phyloP scores from a whole-genome alignment of 192 early-diverging fungal species.

The Gigaspora rosea region DNA sequence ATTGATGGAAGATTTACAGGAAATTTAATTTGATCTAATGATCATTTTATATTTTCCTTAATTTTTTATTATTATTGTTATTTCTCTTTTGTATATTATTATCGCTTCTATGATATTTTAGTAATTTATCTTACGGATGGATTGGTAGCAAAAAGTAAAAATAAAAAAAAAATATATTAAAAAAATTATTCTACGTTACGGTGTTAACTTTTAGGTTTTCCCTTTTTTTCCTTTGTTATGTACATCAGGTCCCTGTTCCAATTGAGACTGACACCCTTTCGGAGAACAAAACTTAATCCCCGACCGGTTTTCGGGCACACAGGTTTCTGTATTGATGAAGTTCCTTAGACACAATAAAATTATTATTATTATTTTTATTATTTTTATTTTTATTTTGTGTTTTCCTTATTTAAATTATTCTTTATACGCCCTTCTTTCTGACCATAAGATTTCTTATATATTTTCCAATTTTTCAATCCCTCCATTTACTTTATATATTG shows the following conservation, averaged over 20 bases:
- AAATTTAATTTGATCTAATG: conserved; percentile 25
- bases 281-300: conserved; percentile 18
- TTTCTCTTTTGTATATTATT: conserved; percentile 24
- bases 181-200: neutral
- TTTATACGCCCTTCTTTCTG: too few species aligned
- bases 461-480: too few species aligned
- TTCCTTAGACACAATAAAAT: too few species aligned
- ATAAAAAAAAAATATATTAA: neutral
- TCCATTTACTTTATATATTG: too few species aligned
- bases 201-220: conserved; percentile 8
- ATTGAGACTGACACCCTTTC: neutral
- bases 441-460: too few species aligned
- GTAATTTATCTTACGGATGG: conserved; percentile 2
- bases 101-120: neutral
- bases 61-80: conserved; percentile 2
- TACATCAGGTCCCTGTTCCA: neutral
- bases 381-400: too few species aligned
- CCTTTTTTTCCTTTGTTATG: neutral
- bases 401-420: too few species aligned
- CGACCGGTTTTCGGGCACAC: conserved; percentile 18
- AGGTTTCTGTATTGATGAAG: neutral
- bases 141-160: neutral
- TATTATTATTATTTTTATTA: too few species aligned
- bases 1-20: conserved; percentile 35
- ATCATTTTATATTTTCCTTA: conserved; percentile 1